Evolutionary conservation across 176 grass and related monocot genomes (phyloP), one percentile per base, ranked within the genome.

Genomic region (Guadua angustifolia): DNA sequence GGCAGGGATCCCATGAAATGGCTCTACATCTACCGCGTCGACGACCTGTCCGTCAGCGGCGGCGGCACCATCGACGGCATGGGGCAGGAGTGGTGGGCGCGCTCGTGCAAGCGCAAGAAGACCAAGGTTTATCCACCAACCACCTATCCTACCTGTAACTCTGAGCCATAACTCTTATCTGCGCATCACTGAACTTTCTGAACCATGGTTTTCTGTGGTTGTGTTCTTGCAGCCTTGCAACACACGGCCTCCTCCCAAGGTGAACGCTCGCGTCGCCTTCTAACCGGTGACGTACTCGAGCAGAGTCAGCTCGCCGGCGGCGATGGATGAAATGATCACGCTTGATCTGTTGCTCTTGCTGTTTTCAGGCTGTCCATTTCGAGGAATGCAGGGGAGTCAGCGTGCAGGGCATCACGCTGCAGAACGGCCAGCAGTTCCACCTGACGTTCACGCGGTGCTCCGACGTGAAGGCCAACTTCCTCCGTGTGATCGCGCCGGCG

Each of bases 51-150:
- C 13, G 45, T 94, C 45, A 73, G 76, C 66, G 95, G 95, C 46
- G 78, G 88, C 78, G 95, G 95, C 78, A 94, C 88, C 68, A 82
- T 97, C 68, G 79, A 97, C 68, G 95, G 90, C 78, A 82, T 57
- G 83, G 95, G 95, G 9, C 67, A 83, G 38, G 65, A 91, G 77
- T 98, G 95, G 95, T 98, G 95, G 95, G 87, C 89, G 47, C 86
- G 73, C 63, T 84, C 87, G 67, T 93, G 91, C 86, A 97, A 93
- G 87, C 86, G 82, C 73, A 91, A 97, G 63, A 83, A 88, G 62
- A 91, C 84, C 17, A 58, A 80, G 79, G 85, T 91, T 51, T 47
- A 71, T 42, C 22, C 7, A 38, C 14, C 59, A 64, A 39, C 66
- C 29, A 74, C 38, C 36, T 0, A 16, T 22, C 64, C 59, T 39